Conservation (phyloP, 441 rosid species). For the Populus hybrid region DNA sequence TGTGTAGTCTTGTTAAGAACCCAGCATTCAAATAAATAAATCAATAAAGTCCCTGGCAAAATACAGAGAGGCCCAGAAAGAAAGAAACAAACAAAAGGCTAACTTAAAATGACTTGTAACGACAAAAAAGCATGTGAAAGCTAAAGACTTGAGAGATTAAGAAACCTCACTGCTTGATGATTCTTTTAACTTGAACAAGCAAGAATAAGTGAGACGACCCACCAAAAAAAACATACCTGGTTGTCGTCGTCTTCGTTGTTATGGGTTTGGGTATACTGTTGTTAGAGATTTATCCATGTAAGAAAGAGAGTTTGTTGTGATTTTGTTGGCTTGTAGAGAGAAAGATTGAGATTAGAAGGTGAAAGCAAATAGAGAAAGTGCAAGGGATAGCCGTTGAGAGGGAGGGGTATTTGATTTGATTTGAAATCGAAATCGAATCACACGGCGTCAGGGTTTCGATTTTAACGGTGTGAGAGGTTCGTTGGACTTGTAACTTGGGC, state of each 20-base stretch:
- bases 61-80: neutral
- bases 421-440: neutral
- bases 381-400: neutral
- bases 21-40: neutral
- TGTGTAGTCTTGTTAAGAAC: neutral
- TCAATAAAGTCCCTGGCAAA: neutral
- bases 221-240: neutral
- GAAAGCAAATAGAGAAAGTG: neutral
- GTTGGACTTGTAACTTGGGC: neutral
- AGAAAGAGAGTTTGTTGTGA: neutral
- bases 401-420: neutral
- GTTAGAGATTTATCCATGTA: neutral
- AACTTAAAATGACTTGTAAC: neutral
- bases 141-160: neutral
- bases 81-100: neutral
- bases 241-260: neutral
- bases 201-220: neutral
- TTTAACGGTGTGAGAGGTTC: neutral
- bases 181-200: neutral
- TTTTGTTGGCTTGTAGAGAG: neutral
- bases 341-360: neutral
- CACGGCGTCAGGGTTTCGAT: neutral
- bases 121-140: neutral
- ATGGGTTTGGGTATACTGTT: neutral
- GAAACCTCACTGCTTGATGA: neutral